These are phyloP conservation scores for Corymbia citriodora DNA, from an alignment of 441 rosid genomes.

Conservation along the genomic window DNA sequence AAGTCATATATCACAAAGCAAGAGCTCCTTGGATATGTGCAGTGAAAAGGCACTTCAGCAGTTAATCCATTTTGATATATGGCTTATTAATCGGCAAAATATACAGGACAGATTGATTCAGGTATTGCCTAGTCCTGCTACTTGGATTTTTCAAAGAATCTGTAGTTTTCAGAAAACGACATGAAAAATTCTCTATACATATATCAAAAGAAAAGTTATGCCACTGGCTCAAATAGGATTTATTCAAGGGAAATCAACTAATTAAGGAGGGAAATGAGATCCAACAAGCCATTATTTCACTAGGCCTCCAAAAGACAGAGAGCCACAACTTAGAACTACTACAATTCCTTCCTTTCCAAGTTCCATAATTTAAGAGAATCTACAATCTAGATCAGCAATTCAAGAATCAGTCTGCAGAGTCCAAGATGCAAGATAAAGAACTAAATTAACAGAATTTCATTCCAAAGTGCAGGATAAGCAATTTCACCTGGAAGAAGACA, in stretches of 20 bases:
- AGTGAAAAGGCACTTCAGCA: not conserved
- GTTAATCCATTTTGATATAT: not conserved
- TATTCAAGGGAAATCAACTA: not conserved
- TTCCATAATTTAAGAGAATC: not conserved
- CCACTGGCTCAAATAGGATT: not conserved
- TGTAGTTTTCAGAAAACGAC: not conserved
- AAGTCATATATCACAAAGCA: not conserved
- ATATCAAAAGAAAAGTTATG: not conserved
- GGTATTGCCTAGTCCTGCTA: not conserved
- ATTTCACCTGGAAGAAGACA: constrained; percentile 86
- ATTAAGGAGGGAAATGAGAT: not conserved
- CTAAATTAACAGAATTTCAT: not conserved
- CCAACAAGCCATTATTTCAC: not conserved
- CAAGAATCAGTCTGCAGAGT: not conserved
- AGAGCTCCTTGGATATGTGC: not conserved
- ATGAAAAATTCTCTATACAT: not conserved
- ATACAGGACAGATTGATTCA: not conserved
- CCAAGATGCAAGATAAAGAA: not conserved
- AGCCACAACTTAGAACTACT: not conserved
- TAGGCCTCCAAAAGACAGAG: not conserved
- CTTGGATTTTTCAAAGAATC: not conserved
- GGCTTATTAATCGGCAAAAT: not conserved
- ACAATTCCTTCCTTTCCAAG: not conserved
- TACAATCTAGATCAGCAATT: not conserved
- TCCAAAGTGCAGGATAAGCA: not conserved